Conservation (phyloP, 2,329 filamentous ascomycete species). For the Paecilomyces fulvus region DNA sequence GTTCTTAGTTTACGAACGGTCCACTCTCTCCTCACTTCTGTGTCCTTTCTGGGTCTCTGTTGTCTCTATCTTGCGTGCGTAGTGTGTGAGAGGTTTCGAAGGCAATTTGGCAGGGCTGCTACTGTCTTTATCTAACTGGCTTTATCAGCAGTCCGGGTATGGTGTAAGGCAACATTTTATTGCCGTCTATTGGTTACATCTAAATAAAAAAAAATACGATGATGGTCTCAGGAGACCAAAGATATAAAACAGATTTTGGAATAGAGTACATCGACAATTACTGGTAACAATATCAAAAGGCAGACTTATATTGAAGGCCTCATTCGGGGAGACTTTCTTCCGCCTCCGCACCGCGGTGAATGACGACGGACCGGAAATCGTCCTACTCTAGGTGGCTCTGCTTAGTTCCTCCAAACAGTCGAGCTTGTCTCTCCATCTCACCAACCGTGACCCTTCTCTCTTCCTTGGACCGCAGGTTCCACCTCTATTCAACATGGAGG, state of each 20-base stretch:
- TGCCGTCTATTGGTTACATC: not conserved
- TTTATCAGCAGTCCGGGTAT: not conserved
- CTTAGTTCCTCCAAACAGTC: not conserved
- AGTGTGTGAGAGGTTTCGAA: not conserved
- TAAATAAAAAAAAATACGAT: not conserved
- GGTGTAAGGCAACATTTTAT: not conserved
- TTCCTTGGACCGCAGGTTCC: not conserved
- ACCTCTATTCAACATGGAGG: slow-evolving; percentile 24
- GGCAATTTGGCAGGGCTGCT: not conserved
- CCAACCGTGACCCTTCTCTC: not conserved
- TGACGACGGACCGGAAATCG: not conserved
- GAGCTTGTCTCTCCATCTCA: not conserved
- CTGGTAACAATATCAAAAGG: too few relatives aligned
- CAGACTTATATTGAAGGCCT: not conserved
- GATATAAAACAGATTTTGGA: too few relatives aligned
- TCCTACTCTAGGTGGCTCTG: not conserved
- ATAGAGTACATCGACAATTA: too few relatives aligned
- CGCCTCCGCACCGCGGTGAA: not conserved
- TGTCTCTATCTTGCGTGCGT: not conserved
- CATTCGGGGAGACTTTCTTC: not conserved
- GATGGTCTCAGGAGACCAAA: not conserved
- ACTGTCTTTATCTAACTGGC: not conserved
- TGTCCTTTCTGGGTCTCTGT: not conserved
- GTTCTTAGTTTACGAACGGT: not conserved
- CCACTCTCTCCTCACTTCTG: not conserved